phyloP scores from a whole-genome alignment of 768 basidiomycete species.

The Rhodotorula diobovata region DNA sequence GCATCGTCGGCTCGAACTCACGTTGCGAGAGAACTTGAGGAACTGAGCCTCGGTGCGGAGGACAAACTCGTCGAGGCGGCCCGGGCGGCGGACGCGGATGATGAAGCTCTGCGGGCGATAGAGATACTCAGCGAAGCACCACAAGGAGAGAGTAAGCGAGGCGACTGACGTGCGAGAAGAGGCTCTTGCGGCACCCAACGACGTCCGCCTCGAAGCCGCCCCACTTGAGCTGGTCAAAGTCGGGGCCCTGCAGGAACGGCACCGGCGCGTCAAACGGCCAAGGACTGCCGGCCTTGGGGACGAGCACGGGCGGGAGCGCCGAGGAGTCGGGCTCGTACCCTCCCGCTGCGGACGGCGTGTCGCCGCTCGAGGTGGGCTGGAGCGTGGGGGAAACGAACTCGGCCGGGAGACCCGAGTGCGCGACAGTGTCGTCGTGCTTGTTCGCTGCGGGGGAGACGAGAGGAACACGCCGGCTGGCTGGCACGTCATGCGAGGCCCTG shows the following conservation, averaged over 20 bases:
- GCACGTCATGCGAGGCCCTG: background rate
- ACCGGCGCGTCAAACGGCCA: conserved; percentile 28
- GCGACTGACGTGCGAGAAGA: conserved; percentile 16
- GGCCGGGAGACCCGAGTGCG: conserved; percentile 17
- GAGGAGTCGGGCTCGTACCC: background rate
- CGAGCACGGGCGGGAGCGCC: conserved; percentile 4
- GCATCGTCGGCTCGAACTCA: background rate
- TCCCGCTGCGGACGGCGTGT: background rate
- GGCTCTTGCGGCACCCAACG: conserved; percentile 16
- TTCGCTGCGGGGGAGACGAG: background rate
- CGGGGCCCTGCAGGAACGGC: conserved; percentile 6
- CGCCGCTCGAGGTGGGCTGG: background rate
- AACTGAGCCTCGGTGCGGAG: conserved; percentile 22
- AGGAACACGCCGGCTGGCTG: conserved; percentile 8
- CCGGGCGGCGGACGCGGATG: conserved; percentile 29
- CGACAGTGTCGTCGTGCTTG: background rate
- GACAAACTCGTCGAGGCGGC: conserved; percentile 32
- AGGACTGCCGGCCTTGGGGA: conserved; percentile 15
- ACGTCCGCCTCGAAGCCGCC: conserved; percentile 36
- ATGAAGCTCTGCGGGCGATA: conserved; percentile 18
- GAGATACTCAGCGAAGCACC: background rate
- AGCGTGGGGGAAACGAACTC: conserved; percentile 3
- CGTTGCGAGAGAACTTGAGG: conserved; percentile 15
- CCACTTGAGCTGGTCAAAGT: conserved; percentile 19
- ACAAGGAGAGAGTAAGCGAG: no score